Evolutionary conservation across 345 rosid species (phyloP), one percentile per base, ranked within the genome.

Genomic region (Anacardium occidentale): DNA sequence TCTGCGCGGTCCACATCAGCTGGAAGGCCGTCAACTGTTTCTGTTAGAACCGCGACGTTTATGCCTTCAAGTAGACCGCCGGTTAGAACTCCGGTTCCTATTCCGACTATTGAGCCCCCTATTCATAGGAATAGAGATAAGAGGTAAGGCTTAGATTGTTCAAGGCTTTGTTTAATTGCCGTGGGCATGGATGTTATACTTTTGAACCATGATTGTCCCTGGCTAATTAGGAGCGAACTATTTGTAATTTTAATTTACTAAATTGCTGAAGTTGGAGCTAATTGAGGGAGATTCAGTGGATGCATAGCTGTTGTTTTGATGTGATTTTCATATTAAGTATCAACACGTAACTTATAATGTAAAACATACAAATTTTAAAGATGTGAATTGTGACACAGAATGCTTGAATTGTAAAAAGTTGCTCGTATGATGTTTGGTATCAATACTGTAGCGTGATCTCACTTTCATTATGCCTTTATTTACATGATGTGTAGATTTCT

Each of bases 1-100:
- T 81, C 92, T 3, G 87, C 79, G 74, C 87, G 99, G 60, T 92
- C 99, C 22, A 79, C 94, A 7, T 91, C 98, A 21, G 77, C 94
- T 45, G 99, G 98, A 69, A 88, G 98, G 72, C 82, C 89, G 24
- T 87, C 87, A 25, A 22, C 55, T 32, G 69, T 69, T 84, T 79
- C 85, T 54, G 78, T 81, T 56, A 83, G 84, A 65, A 71, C 91
- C 2, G 32, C 69, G 10, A 64, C 83, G 66, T 73, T 84, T 83
- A 77, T 80, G 80, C 89, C 88, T 14, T 86, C 95, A 0, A 86
- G 86, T 78, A 87, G 80, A 80, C 37, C 83, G 10, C 69, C 93
- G 10, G 42, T 89, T 72, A 86, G 91, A 80, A 86, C 87, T 61
- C 89, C 92, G 1, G 72, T 77, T 62, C 2, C 91, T 32, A 78